Base-by-base conservation (phyloP, 2,329 filamentous ascomycete species). In the Ceratocystis diversiconidia region DNA sequence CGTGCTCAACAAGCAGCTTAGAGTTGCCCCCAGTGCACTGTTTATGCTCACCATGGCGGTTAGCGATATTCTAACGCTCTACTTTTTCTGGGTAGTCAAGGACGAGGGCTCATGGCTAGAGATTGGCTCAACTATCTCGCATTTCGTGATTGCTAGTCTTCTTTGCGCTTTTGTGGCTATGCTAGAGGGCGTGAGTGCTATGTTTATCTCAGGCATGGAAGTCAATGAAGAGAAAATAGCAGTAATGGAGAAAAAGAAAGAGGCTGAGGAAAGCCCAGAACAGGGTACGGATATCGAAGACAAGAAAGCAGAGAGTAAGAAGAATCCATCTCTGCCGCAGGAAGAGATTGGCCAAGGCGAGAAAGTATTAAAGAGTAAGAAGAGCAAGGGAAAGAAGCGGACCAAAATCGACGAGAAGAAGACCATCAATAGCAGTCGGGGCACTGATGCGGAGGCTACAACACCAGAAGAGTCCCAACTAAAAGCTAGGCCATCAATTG, bases 81-180 rank as follows among this genome's bases (percentile, higher is more conserved):
- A 94, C 71, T 99, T 99, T 79, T 99, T 99, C 77, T 99, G 90
- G 85, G 90, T 96, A 71, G 94, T 99, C 59, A 89, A 88, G 72
- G 94, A 99, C 71, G 94, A 99, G 73, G 94, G 94, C 0, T 94
- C 88, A 25, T 99, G 94, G 94, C 77, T 99, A 67, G 94, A 99
- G 73, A 99, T 99, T 73, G 94, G 94, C 41, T 95, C 90, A 32
- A 96, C 90, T 2, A 99, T 99, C 70, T 95, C 85, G 72, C 92
- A 97, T 74, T 99, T 97, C 75, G 85, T 86, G 68, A 97, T 99
- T 76, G 92, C 91, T 19, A 96, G 90, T 74, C 74, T 90, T 70
- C 73, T 97, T 57, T 94, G 91, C 70, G 86, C 95, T 7, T 99
- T 99, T 76, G 91, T 99, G 55, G 90, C 91, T 0, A 85, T 82